Conservation (phyloP, 306 rosid genomes). For the Rosa chinensis region DNA sequence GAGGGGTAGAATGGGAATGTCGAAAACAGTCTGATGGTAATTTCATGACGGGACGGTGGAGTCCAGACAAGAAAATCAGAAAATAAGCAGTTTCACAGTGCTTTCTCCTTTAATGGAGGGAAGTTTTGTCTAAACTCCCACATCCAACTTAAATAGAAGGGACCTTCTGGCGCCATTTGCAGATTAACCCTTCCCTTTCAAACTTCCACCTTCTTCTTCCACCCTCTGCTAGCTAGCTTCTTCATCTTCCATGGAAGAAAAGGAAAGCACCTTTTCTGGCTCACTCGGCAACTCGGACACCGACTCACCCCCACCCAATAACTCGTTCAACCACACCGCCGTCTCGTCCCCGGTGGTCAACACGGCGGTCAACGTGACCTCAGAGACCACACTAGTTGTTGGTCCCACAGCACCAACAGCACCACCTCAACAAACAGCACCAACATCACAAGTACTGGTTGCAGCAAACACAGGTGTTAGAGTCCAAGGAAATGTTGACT, state of each 20-base stretch:
- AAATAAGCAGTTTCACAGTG: constrained; percentile 36
- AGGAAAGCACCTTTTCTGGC: constrained; percentile 36
- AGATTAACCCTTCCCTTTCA: constrained; percentile 40
- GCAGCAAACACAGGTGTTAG: constrained; percentile 17
- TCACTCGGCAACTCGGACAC: constrained; percentile 40
- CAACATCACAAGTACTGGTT: background rate
- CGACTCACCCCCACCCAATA: constrained; percentile 30
- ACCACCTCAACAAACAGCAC: background rate
- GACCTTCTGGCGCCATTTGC: constrained; percentile 73
- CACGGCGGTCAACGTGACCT: constrained; percentile 19
- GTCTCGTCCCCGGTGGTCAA: constrained; percentile 28
- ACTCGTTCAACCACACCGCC: constrained; percentile 27
- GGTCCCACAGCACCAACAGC: background rate
- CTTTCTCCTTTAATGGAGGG: constrained; percentile 68
- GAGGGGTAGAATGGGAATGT: constrained; percentile 9
- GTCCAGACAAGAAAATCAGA: constrained; percentile 47
- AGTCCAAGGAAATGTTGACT: constrained; percentile 37
- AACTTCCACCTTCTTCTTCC: constrained; percentile 28
- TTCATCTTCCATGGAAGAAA: constrained; percentile 49
- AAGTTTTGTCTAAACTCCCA: constrained; percentile 36
- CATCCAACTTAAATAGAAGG: constrained; percentile 22
- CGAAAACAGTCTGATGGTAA: background rate
- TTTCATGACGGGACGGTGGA: constrained; percentile 23
- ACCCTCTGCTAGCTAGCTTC: background rate
- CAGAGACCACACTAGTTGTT: background rate